Evolutionary conservation across 208 protist species (phyloP).

Genomic region (Strigomonas culicis): DNA sequence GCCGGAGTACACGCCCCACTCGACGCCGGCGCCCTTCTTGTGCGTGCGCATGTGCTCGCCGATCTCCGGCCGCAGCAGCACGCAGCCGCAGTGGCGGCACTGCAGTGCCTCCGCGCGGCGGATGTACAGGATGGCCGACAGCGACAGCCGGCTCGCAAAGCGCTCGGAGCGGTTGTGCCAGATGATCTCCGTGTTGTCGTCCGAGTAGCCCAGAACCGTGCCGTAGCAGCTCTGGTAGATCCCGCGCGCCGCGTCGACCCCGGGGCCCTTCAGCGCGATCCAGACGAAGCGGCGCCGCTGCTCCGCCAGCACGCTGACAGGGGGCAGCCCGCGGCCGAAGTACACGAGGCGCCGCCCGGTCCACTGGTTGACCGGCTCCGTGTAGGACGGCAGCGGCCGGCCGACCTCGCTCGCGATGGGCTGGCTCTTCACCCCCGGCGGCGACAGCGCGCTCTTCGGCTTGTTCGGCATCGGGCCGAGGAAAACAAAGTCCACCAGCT

Average conservation of each 20-base stretch:
- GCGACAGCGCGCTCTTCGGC: slow-evolving; percentile 25
- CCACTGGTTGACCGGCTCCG: slow-evolving; percentile 42
- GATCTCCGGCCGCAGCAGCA: slow-evolving; percentile 47
- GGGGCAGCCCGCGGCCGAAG: slow-evolving; percentile 34
- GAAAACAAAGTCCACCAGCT: slow-evolving; percentile 43
- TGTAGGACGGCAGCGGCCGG: slow-evolving; percentile 32
- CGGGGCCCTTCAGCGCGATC: slow-evolving; percentile 29
- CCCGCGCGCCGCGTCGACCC: neutral
- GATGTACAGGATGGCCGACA: slow-evolving; percentile 37
- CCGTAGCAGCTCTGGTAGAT: slow-evolving; percentile 36
- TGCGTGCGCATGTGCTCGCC: slow-evolving; percentile 58
- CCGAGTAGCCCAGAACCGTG: slow-evolving; percentile 70
- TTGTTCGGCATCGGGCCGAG: slow-evolving; percentile 12
- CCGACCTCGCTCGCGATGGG: slow-evolving; percentile 28
- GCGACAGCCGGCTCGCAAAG: slow-evolving; percentile 47
- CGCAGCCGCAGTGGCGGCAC: slow-evolving; percentile 63
- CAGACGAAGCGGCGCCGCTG: slow-evolving; percentile 34
- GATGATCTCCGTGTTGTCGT: slow-evolving; percentile 64
- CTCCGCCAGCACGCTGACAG: slow-evolving; percentile 38
- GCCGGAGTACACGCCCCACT: slow-evolving; percentile 46
- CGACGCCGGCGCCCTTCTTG: slow-evolving; percentile 39
- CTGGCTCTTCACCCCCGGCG: slow-evolving; percentile 16
- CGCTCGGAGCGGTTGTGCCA: slow-evolving; percentile 68
- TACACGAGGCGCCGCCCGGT: slow-evolving; percentile 55
- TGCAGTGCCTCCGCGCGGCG: slow-evolving; percentile 40